phyloP scores from a whole-genome alignment of 176 grass and related monocot genomes.

The Oryza punctata region DNA sequence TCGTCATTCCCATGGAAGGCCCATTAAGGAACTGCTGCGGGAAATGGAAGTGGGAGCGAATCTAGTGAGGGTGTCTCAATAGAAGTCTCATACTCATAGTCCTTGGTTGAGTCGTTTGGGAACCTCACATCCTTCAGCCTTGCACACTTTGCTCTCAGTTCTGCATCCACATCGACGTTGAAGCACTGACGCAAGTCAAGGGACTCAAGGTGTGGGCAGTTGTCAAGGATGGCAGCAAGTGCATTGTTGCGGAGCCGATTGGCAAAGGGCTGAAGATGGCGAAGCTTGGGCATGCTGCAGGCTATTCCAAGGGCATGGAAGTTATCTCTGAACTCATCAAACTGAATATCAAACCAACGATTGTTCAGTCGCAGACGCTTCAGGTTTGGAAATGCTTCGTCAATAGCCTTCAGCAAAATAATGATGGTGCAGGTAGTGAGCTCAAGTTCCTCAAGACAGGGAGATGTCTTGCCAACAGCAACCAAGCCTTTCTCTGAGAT shows the following conservation, averaged over 20 bases:
- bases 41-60: conserved; percentile 11
- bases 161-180: neutral
- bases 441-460: conserved; percentile 26
- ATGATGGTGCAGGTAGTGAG: conserved; percentile 20
- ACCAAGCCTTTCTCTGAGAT: conserved; percentile 26
- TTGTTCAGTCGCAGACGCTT: conserved; percentile 15
- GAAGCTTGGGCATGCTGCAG: conserved; percentile 17
- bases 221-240: conserved; percentile 24
- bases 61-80: neutral
- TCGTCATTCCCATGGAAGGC: neutral
- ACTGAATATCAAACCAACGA: conserved; percentile 14
- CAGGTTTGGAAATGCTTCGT: conserved; percentile 22
- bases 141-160: neutral
- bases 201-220: conserved; percentile 11
- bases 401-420: conserved; percentile 27
- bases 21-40: neutral
- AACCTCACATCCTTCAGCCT: conserved; percentile 19
- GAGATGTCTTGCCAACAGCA: conserved; percentile 22
- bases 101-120: conserved; percentile 23
- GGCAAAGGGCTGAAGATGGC: conserved; percentile 26
- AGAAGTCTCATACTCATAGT: neutral
- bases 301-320: conserved; percentile 8
- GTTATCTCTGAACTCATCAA: neutral
- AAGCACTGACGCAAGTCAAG: conserved; percentile 12
- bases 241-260: conserved; percentile 17